Base-by-base conservation (phyloP, 495 filamentous ascomycete species). In the Beverwykella pulmonaria region DNA sequence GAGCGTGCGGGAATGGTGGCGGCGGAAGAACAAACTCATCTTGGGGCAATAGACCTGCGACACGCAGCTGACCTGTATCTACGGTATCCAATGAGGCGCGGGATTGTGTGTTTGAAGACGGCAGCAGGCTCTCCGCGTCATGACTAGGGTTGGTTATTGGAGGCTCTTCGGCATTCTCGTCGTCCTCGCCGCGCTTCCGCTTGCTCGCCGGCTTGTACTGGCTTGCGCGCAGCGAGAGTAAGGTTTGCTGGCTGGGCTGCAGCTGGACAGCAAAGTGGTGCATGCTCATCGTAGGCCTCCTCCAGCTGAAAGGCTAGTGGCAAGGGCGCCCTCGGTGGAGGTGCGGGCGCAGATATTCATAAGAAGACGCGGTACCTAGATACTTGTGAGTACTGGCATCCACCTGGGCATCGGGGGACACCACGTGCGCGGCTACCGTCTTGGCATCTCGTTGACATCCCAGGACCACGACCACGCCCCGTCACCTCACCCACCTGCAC, bases 1-100 rank as follows among this genome's bases (percentile, higher is more conserved):
- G 49, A 27, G 68, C 66, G 48, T 79, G 77, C 1, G 77, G 77
- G 52, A 79, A 79, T n/a, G 76, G 77, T 14, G 61, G 27, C 7
- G 65, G 53, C 15, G 75, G 75, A n/a, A 75, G 23, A 15, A 61
- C 61, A 39, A 53, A 30, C 19, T n/a, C 64, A 44, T 65, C 65
- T 26, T 61, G 47, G 19, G 56, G 58, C 26, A 61, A 61, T 48
- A 68, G 59, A 49, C 67, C 67, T 57, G 68, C 71, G 59, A 65
- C 61, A 59, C 68, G 71, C 36, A 54, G 49, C 56, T 73, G 67
- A 39, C 25, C 52, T 29, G 49, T 47, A 44, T 67, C 49, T 39
- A 22, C 47, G 19, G 67, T 25, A 19, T 20, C 55, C 20, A 52
- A 69, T 36, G 55, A 60, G 53, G 25, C 34, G 25, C 10, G 12